Conservation (phyloP, 345 rosid genomes). For the Lagerstroemia speciosa region DNA sequence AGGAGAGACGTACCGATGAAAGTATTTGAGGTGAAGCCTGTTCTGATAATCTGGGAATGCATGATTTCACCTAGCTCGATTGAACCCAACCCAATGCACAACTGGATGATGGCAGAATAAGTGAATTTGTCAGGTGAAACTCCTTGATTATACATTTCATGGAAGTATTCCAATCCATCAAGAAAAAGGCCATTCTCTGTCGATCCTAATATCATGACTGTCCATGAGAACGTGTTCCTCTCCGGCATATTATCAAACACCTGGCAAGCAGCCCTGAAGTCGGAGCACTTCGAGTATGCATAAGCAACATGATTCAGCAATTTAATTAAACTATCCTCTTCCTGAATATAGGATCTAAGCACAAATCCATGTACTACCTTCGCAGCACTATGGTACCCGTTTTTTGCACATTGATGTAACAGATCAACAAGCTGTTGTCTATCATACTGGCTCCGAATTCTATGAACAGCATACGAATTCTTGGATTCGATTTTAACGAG, state of each 20-base stretch:
- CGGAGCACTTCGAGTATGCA: constrained; percentile 27
- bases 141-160: constrained; percentile 19
- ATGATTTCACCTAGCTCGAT: constrained; percentile 25
- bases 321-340: constrained; percentile 13
- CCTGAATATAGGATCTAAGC: constrained; percentile 6
- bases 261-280: constrained; percentile 22
- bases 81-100: constrained; percentile 26
- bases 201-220: constrained; percentile 33
- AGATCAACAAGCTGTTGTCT: constrained; percentile 20
- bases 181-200: constrained; percentile 21
- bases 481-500: not conserved
- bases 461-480: not conserved
- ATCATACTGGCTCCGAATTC: not conserved
- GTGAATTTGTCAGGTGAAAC: constrained; percentile 28
- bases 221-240: constrained; percentile 38
- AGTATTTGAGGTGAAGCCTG: constrained; percentile 23
- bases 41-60: constrained; percentile 26
- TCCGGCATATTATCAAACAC: constrained; percentile 32
- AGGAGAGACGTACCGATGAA: constrained; percentile 33
- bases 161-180: constrained; percentile 22
- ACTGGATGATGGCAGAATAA: constrained; percentile 27
- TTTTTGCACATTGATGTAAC: constrained; percentile 20
- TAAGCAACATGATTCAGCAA: constrained; percentile 24
- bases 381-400: constrained; percentile 13
- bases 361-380: constrained; percentile 24